Evolutionary conservation across 805 yeast genomes (phyloP).

Genomic region (Pichia membranifaciens): DNA sequence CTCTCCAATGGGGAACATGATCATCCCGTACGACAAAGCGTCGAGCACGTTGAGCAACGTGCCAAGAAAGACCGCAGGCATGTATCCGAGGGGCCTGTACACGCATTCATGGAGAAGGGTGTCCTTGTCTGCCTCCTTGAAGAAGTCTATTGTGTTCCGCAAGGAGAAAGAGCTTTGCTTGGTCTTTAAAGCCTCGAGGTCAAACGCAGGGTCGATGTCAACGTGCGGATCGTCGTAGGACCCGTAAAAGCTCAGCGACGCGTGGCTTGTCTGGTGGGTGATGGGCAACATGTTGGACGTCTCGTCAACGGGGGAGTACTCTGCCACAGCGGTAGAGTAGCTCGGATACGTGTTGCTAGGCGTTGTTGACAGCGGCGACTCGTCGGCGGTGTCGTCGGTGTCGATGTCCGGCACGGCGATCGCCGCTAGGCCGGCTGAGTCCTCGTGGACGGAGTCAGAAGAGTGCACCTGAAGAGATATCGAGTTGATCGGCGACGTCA

Average conservation of each 20-base stretch:
- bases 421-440: conserved; percentile 50
- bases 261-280: background rate
- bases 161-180: conserved; percentile 3
- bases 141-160: conserved; percentile 1
- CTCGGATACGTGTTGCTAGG: background rate
- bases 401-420: conserved; percentile 44
- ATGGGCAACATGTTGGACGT: background rate
- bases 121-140: conserved; percentile 18
- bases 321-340: background rate
- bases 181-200: conserved; percentile 1
- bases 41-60: conserved; percentile 80
- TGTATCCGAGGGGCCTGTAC: conserved; percentile 38
- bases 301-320: conserved; percentile 2
- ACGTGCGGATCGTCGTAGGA: conserved; percentile 11
- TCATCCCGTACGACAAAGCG: conserved; percentile 96
- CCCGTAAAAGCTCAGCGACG: background rate
- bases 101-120: conserved; percentile 23
- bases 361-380: background rate
- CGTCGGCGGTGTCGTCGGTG: background rate
- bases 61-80: conserved; percentile 86
- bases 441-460: conserved; percentile 47
- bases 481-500: conserved; percentile 30
- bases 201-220: background rate
- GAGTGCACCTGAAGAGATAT: conserved; percentile 34
- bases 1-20: conserved; percentile 87